Base-by-base conservation (phyloP, 257 asterid species). In the Lycium barbarum region DNA sequence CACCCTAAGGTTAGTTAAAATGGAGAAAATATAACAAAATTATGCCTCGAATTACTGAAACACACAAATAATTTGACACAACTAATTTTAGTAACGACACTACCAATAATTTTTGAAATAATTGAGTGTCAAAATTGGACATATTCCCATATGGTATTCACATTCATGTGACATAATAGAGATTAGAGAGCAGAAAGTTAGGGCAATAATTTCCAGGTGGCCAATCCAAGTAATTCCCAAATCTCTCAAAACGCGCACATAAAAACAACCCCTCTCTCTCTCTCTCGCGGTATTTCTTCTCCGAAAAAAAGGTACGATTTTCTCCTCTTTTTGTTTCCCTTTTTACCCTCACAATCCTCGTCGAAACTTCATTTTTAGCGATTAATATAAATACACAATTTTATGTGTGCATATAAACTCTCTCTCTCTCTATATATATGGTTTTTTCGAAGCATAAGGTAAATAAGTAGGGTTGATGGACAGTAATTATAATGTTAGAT, bases 241-340 rank as follows among this genome's bases (percentile, higher is more conserved):
- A 7, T 18, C 22, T 53, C 3, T 0, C 33, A 26, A 26, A 26
- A 26, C 1, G 43, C 43, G 5, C 43, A 40, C 5, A 40, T 40
- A 40, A 40, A 40, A 40, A 40, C 43, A 40, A 40, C 43, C 26
- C 5, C 20, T 49, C 43, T 40, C 79, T 74, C 59, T 40, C 59
- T 73, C 80, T 73, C 81, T 73, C 61, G 11, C 61, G 6, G 81
- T 47, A 20, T 47, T 73, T 73, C 81, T 5, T 20, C 40, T 35
- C 6, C 7, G 22, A 47, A 73, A 26, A 26, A 26, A 26, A 26
- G 81, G 81, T 74, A 49, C 12, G 81, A 74, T 20, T 73, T 20
- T 49, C 7, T 74, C 62, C 38, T 40, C 7, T 49, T 74, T 26
- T 74, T 74, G 20, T 7, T 59, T 59, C 33, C 12, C 33, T 59